Percentiles rank a stretch among this genome's conserved stretches.
phyloP scores from a whole-genome alignment of 2,329 filamentous ascomycete genomes.

The Phoma herbarum region DNA sequence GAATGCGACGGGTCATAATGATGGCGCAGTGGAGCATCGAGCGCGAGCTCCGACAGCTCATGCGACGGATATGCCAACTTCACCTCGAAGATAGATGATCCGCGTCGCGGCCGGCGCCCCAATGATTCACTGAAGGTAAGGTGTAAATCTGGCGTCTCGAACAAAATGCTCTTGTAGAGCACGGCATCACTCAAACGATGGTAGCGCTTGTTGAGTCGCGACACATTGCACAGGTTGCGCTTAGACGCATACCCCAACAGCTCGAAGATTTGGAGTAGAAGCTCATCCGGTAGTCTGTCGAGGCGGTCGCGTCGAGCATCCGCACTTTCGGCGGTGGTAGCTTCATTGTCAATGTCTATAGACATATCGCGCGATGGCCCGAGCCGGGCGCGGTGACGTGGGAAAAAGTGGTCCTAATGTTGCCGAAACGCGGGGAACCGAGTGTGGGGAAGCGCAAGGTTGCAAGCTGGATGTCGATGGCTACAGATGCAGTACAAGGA shows the following conservation, averaged over 20 bases:
- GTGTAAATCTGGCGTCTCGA: constrained; percentile 44
- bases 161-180: constrained; percentile 44
- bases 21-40: constrained; percentile 39
- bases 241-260: constrained; percentile 35
- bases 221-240: constrained; percentile 42
- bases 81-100: constrained; percentile 46
- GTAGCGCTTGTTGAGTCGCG: constrained; percentile 41
- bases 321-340: constrained; percentile 3
- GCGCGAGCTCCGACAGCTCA: constrained; percentile 41
- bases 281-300: constrained; percentile 39
- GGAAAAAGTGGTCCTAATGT: constrained; percentile 15
- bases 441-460: constrained; percentile 20
- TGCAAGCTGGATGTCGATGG: constrained; percentile 28
- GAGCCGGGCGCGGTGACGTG: constrained; percentile 11
- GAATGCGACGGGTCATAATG: constrained; percentile 45
- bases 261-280: constrained; percentile 46
- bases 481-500: constrained; percentile 6
- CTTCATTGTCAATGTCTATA: constrained; percentile 12
- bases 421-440: constrained; percentile 21
- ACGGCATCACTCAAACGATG: constrained; percentile 44
- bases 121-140: constrained; percentile 47
- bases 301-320: constrained; percentile 12
- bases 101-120: constrained; percentile 41
- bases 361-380: constrained; percentile 10
- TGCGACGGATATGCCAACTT: constrained; percentile 44